Evolutionary conservation across 495 filamentous ascomycete genomes (phyloP), one percentile per base, ranked within the genome.

Genomic region (Parachaetomium inaequale): DNA sequence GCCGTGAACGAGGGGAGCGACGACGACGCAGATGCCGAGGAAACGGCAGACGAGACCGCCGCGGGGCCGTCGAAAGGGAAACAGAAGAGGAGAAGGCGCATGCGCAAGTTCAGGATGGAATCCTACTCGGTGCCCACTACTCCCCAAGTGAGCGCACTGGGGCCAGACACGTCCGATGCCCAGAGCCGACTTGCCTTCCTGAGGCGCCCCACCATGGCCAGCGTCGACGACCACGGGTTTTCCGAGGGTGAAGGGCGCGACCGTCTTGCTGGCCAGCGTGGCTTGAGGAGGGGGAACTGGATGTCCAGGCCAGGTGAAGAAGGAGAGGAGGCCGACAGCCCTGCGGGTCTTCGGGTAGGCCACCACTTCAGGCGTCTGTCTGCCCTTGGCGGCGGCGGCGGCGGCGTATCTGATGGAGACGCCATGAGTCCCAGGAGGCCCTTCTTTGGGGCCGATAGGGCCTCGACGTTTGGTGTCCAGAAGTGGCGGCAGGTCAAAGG

Each of bases 181-280:
- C 64, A 72, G 32, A 65, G 68, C 21, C 77, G 77, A 10, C 58
- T 79, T 25, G 67, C 78, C 32, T 84, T 89, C 26, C 77, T 90
- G 56, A 84, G 89, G 46, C 82, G 90, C 59, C 82, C 86, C 11
- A 91, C 88, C 28, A 85, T 87, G 68, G 82, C 81, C 2, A 90
- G 93, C 63, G 76, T 86, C 53, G 79, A 82, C 3, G 84, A 93
- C 47, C 84, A 83, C 28, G 84, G 87, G 38, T 77, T 93, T 7
- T 97, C 93, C 17, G 93, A 97, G 70, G 93, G 93, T 60, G 93
- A 96, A 71, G 92, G 92, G 31, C 86, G 91, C 21, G 86, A 93
- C 59, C 81, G 87, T 40, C 74, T 96, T 7, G 74, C 84, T 17
- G 60, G 60, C 79, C 79, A 68, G 67, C 80, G 82, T 64, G 85